Evolutionary conservation across 2,329 filamentous ascomycete species (phyloP).

Genomic region (Phaeophleospora eucalypticola): DNA sequence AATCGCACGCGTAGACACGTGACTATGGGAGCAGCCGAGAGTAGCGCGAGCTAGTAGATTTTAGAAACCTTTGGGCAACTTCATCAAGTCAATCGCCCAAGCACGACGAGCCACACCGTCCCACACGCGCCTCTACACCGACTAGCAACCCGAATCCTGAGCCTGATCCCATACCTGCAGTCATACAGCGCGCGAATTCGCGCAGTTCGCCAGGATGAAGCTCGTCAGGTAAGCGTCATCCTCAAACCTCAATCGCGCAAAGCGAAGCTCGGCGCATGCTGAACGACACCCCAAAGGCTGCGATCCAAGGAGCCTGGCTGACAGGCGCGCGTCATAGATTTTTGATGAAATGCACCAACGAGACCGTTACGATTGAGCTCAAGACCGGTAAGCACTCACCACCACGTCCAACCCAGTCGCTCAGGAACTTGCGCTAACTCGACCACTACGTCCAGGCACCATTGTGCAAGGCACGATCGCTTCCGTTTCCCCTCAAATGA

Average conservation of each 20-base stretch:
- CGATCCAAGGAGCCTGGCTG: constrained; percentile 34
- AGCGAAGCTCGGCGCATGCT: constrained; percentile 38
- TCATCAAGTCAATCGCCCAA: too few relatives aligned
- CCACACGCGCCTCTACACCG: too few relatives aligned
- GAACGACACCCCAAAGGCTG: constrained; percentile 45
- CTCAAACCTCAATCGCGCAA: constrained; percentile 19
- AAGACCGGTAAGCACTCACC: constrained; percentile 85
- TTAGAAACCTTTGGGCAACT: too few relatives aligned
- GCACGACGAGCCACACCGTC: too few relatives aligned
- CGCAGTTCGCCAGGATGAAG: constrained; percentile 68
- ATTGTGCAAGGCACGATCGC: constrained; percentile 96
- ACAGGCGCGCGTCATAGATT: constrained; percentile 59
- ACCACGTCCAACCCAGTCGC: constrained; percentile 6
- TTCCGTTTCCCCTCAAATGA: constrained; percentile 97
- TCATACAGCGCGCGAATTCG: constrained; percentile 6
- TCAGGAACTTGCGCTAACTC: constrained; percentile 6
- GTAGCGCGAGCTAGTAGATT: too few relatives aligned
- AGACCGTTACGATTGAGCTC: constrained; percentile 96
- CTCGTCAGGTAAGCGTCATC: constrained; percentile 88
- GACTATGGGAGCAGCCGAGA: too few relatives aligned
- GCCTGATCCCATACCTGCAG: too few relatives aligned
- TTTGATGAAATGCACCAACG: constrained; percentile 98
- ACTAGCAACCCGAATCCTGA: too few relatives aligned
- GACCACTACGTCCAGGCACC: constrained; percentile 62
- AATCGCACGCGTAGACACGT: too few relatives aligned